Evolutionary conservation across 2,329 filamentous ascomycete genomes (phyloP), one percentile per base, ranked within the genome.

Genomic region (Trichoderma sp.): DNA sequence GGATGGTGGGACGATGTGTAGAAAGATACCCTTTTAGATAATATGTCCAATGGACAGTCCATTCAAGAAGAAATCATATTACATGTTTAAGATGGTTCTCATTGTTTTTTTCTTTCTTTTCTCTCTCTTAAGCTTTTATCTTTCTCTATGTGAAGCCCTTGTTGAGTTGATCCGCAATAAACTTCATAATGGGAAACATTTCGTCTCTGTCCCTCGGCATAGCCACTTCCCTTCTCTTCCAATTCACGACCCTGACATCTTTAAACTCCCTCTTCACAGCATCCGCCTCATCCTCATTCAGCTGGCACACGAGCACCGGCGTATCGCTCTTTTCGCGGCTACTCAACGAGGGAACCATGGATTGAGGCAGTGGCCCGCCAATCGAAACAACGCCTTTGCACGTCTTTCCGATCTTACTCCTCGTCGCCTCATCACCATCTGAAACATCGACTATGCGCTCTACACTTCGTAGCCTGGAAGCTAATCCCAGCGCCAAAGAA

Each of bases 101-200:
- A 12, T 47, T 47, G 3, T 58, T 57, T 5, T 5, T 20, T 11
- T n/a, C 3, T 36, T 66, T 61, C 6, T 28, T 28, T 28, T 28
- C 28, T 26, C 1, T 26, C 11, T 34, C 26, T 23, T 11, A 30
- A 50, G 6, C 8, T 17, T 36, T 34, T 28, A 53, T 20, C 28
- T 13, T 15, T 6, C 15, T 39, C 47, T 70, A 64, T 13, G 30
- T 47, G n/a, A 64, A 64, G 32, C 68, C 68, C 47, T 70, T 70
- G 34, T 73, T 77, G 20, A 96, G 80, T 76, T 91, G 86, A 65
- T 91, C 87, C 0, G 91, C 91, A 76, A 94, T 87, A 76, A 91
- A 98, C 77, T 92, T 89, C 94, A 98, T 98, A 73, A 98, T 87
- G 0, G 95, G 94, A 77, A 95, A 78, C 87, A 97, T 95, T 85